Evolutionary conservation across 257 asterid species (phyloP), one percentile per base, ranked within the genome.

Genomic region (Gardenia jasminoides): DNA sequence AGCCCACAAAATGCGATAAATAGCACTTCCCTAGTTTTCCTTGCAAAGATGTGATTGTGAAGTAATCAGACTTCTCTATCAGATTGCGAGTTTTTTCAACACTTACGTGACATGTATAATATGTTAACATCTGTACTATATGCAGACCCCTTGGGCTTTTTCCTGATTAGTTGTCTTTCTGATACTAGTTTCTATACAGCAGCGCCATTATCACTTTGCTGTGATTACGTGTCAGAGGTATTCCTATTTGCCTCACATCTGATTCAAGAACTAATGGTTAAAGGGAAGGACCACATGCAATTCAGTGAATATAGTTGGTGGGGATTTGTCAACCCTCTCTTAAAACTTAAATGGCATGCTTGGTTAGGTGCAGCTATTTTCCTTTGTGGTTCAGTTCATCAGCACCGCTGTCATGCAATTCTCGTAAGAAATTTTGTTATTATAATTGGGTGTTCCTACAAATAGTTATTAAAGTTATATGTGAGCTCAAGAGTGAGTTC

Each of bases 181-280:
- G 83, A 83, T 67, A 46, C 69, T 79, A 96, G 99, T 80, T 96
- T 89, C 84, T 93, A 96, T 78, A 83, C 91, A 74, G 97, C 94
- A 78, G 97, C 92, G 78, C 97, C 99, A 69, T 85, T 96, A 33
- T 93, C 99, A 75, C 89, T 96, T 79, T 91, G 99, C 86, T 88
- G 90, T 90, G 76, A 76, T 22, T 78, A 81, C 80, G 90, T 87
- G 33, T 47, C 80, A 28, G 99, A 90, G 84, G 89, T 90, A 78
- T 84, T 92, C 87, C 81, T 82, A 30, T 78, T 84, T 77, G 82
- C 87, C 72, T 77, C 83, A 50, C 72, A 75, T 80, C 78, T 85
- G 82, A 62, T 83, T 74, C 89, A 84, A 66, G 92, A 89, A 83
- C 85, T 90, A 73, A 78, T 93, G 78, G 86, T 90, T 22, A 87